Conservation (phyloP, 2,329 filamentous ascomycete genomes). For the Curvularia sp. region DNA sequence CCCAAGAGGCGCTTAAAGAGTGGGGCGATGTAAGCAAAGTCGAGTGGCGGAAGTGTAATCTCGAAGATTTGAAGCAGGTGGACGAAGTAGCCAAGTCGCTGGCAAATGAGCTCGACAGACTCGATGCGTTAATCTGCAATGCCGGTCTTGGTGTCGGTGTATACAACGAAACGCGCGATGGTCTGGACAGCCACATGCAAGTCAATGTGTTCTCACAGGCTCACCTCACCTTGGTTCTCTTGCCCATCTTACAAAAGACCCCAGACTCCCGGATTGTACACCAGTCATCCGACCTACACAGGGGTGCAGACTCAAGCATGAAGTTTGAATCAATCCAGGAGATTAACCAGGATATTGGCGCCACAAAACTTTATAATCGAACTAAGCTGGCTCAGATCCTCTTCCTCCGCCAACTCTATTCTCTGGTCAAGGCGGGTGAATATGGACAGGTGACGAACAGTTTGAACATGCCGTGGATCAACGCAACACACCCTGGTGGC, state of each 20-base stretch:
- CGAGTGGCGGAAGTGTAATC: slow-evolving; percentile 56
- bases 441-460: slow-evolving; percentile 42
- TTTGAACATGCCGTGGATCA: slow-evolving; percentile 55
- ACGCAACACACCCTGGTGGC: slow-evolving; percentile 59
- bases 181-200: slow-evolving; percentile 60
- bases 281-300: slow-evolving; percentile 60
- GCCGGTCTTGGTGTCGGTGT: slow-evolving; percentile 59
- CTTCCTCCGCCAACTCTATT: slow-evolving; percentile 53
- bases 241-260: slow-evolving; percentile 56
- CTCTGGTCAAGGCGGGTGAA: slow-evolving; percentile 44
- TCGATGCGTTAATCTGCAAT: slow-evolving; percentile 59
- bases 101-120: slow-evolving; percentile 50
- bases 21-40: slow-evolving; percentile 57
- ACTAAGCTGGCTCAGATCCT: slow-evolving; percentile 60
- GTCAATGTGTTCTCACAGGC: slow-evolving; percentile 60
- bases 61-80: slow-evolving; percentile 56
- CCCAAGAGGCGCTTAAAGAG: slow-evolving; percentile 50
- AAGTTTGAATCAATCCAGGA: slow-evolving; percentile 56
- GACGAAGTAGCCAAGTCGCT: slow-evolving; percentile 56
- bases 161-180: slow-evolving; percentile 59
- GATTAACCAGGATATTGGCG: slow-evolving; percentile 59
- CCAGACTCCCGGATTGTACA: slow-evolving; percentile 57
- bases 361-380: slow-evolving; percentile 58
- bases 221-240: slow-evolving; percentile 56
- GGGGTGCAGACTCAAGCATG: slow-evolving; percentile 47